phyloP scores from a whole-genome alignment of 2,329 filamentous ascomycete genomes.

The Apiospora malaysiana region DNA sequence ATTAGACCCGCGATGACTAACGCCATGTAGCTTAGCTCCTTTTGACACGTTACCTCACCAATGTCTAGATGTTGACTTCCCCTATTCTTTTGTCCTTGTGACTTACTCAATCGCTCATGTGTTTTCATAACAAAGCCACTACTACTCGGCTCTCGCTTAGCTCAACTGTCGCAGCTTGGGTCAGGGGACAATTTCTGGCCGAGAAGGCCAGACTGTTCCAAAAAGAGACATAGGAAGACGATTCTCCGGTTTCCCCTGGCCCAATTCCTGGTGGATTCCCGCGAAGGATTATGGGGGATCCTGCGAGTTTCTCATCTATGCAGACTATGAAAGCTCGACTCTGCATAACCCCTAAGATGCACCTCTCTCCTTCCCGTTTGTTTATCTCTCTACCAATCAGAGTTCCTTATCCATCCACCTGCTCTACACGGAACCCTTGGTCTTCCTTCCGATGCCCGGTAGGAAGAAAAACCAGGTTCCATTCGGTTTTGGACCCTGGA shows the following conservation, averaged over 20 bases:
- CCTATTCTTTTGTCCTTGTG: neutral
- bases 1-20: neutral
- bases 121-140: neutral
- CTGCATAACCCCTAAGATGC: neutral
- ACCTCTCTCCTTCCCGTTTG: neutral
- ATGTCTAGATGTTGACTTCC: neutral
- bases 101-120: neutral
- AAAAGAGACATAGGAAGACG: neutral
- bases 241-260: neutral
- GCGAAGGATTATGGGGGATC: neutral
- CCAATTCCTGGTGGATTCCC: neutral
- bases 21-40: neutral
- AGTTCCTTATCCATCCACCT: neutral
- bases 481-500: neutral
- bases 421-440: neutral
- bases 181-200: neutral
- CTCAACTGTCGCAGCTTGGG: neutral
- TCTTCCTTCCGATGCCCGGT: neutral
- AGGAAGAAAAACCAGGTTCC: too few relatives aligned
- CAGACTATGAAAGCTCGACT: neutral
- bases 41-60: neutral
- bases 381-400: neutral
- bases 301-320: neutral
- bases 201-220: neutral
- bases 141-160: neutral